Base-by-base conservation (phyloP, 164 flowering plant genomes). In the Kingdonia uniflora region DNA sequence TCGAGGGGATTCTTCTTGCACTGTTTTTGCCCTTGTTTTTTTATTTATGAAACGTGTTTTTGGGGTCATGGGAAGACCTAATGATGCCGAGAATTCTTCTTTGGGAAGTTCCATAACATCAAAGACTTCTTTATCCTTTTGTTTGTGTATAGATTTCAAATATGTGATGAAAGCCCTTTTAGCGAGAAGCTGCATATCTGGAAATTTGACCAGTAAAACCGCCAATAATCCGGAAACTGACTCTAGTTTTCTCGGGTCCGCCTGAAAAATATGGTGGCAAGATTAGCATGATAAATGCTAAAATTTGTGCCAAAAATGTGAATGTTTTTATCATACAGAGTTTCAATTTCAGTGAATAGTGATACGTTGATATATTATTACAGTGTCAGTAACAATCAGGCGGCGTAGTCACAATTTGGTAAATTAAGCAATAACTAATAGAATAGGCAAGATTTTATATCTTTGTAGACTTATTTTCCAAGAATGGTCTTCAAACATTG, bases 61-160 rank as follows among this genome's bases (percentile, higher is more conserved):
- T 6, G 99, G 99, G 48, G 95, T 79, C 82, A 81, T 73, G 37
- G 95, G 84, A 41, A 86, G 71, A 51, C 99, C 97, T 51, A 82
- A 54, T 51, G 99, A 89, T 37, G 87, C 86, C 42, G 99, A 73
- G 54, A 70, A 94, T 46, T 84, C 90, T 56, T 86, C 95, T 23
- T 80, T 51, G 0, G 91, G 75, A 38, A 94, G 77, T 60, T 80
- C 79, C 33, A 37, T 57, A 47, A 80, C 85, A 73, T 84, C 90
- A 70, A 94, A 89, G 20, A 86, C 70, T 54, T 82, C 87, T 62
- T 84, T 89, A 54, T 82, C 88, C 54, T 63, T 51, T 58, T 81
- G 81, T 50, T 70, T 68, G 61, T 77, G 59, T 22, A 94, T 67
- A 11, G 99, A 82, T 54, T 68, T 80, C 74, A 94, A 57, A 65